Percentiles rank a stretch among this genome's conserved stretches.
phyloP scores from a whole-genome alignment of 306 rosid genomes.

The Arachis stenosperma region DNA sequence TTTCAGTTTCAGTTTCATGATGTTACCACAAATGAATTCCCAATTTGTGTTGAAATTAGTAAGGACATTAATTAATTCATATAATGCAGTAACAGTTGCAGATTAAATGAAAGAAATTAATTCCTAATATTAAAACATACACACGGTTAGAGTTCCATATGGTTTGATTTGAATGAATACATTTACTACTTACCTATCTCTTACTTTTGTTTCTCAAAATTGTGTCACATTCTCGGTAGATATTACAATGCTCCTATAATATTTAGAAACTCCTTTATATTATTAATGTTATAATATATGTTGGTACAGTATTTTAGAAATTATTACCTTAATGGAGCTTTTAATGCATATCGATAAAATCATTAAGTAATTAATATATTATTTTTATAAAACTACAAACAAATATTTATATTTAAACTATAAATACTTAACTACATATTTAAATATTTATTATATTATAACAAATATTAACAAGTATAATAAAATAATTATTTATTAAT shows the following conservation, averaged over 20 bases:
- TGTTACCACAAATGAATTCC: slow-evolving; percentile 17
- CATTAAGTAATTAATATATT: too few relatives aligned
- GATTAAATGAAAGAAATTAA: neutral
- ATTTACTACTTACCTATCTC: neutral
- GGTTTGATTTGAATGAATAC: slow-evolving; percentile 5
- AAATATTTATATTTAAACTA: too few relatives aligned
- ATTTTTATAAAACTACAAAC: too few relatives aligned
- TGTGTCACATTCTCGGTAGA: neutral
- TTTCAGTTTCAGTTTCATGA: slow-evolving; percentile 15
- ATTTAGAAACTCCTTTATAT: too few relatives aligned
- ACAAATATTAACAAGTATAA: too few relatives aligned
- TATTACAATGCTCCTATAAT: slow-evolving; percentile 30
- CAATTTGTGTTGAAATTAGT: slow-evolving; percentile 13
- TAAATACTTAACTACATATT: too few relatives aligned
- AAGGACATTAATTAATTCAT: slow-evolving; percentile 16
- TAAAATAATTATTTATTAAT: too few relatives aligned
- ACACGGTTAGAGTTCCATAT: slow-evolving; percentile 21
- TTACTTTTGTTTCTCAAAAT: neutral
- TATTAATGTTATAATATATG: neutral
- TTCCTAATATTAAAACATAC: slow-evolving; percentile 2
- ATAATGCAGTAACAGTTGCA: slow-evolving; percentile 6
- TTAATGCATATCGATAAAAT: too few relatives aligned
- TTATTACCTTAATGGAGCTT: too few relatives aligned
- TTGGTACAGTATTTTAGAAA: too few relatives aligned
- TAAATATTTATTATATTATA: too few relatives aligned